Conservation (phyloP, 306 rosid genomes). For the Rosa rugosa region DNA sequence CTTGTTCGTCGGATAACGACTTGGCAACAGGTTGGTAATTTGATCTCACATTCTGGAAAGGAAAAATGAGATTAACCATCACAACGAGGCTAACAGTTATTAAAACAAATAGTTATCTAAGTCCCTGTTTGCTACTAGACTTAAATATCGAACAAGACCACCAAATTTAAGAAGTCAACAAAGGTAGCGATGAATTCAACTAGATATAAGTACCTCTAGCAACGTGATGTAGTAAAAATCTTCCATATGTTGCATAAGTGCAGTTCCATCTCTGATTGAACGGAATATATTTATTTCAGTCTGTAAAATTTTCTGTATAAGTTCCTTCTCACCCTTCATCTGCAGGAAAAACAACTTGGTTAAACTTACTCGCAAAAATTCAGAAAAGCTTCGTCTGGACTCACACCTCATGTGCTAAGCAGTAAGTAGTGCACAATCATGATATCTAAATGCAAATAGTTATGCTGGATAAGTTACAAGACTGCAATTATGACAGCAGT, state of each 20-base stretch:
- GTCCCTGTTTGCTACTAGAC: background rate
- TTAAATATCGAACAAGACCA: background rate
- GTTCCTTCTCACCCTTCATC: slow-evolving; percentile 97
- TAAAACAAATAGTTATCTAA: background rate
- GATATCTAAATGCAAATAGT: background rate
- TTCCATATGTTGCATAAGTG: slow-evolving; percentile 97
- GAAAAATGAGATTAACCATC: slow-evolving; percentile 13
- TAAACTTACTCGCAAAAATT: slow-evolving; percentile 1
- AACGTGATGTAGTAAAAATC: slow-evolving; percentile 89
- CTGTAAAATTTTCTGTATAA: slow-evolving; percentile 74
- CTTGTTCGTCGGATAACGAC: slow-evolving; percentile 34
- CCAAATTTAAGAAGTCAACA: background rate
- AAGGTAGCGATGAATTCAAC: background rate
- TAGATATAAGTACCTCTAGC: slow-evolving; percentile 60
- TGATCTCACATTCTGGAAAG: slow-evolving; percentile 65
- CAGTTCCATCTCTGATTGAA: slow-evolving; percentile 93
- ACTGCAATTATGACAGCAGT: background rate
- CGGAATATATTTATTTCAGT: slow-evolving; percentile 92
- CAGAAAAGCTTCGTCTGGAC: slow-evolving; percentile 9
- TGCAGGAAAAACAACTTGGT: slow-evolving; percentile 33
- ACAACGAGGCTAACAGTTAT: slow-evolving; percentile 1
- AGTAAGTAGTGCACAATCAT: background rate
- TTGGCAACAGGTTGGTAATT: slow-evolving; percentile 61
- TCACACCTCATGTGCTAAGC: background rate
- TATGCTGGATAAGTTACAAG: background rate